Evolutionary conservation across 306 rosid species (phyloP), one percentile per base, ranked within the genome.

Genomic region (Inga leiocalycina): DNA sequence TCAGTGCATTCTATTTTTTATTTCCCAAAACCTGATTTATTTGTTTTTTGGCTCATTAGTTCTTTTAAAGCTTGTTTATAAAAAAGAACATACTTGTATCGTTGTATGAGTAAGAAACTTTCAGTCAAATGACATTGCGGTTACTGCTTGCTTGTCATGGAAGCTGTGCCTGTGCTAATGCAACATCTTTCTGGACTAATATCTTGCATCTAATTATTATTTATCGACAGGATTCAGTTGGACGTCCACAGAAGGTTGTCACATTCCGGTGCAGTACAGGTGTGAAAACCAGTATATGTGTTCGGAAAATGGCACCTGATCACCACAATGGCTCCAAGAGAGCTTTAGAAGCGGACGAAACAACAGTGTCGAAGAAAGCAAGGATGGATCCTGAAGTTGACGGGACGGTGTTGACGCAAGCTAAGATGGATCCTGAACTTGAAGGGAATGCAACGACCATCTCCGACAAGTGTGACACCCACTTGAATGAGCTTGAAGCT

Each of bases 171-270:
- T 48, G 56, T 57, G 69, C 16, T 67, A 52, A 69, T 32, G 71
- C 19, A 74, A 72, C 14, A 6, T 80, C 20, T 17, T 56, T 37
- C 74, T 78, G 69, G 48, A 56, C 69, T 61, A 37, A 70, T 70
- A 65, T 79, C 27, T n/a, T 70, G 24, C 54, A 24, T 45, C 3
- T 69, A 32, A 19, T 16, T 64, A 71, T 85, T 81, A 45, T 80
- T 73, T 64, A 41, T 22, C 86, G 34, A 37, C 80, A 94, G 98
- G 98, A 94, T 84, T 72, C 91, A 11, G 39, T 1, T 80, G 94
- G 98, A 45, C 85, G 71, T 66, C 93, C 89, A 4, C 98, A 94
- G 84, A 94, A 94, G 73, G 83, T 71, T 20, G 52, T 87, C 57
- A 71, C 65, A 66, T 86, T 85, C 81, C 79, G 54, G 49, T 83